Percentiles rank a stretch among this genome's conserved stretches.
Evolutionary conservation across 129 eudicot species (phyloP).

Genomic region (Solidago caesia): DNA sequence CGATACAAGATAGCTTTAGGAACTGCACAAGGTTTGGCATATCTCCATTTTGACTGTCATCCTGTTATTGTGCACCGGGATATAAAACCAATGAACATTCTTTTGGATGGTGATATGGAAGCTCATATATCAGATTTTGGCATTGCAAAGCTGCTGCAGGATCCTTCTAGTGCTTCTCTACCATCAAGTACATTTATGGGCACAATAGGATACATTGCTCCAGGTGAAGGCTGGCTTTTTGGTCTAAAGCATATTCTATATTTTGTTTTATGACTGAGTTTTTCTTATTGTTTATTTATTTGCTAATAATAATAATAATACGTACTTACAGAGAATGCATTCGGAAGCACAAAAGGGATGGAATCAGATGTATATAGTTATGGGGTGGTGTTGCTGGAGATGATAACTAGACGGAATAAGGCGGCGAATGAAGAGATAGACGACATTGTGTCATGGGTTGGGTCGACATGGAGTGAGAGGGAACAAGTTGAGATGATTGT

Average conservation of each 20-base stretch:
- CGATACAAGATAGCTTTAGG: slow-evolving; percentile 82
- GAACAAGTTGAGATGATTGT: slow-evolving; percentile 50
- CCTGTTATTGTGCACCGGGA: slow-evolving; percentile 87
- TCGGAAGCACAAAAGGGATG: slow-evolving; percentile 50
- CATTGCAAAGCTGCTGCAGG: slow-evolving; percentile 71
- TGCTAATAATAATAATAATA: background rate
- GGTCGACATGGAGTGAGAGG: slow-evolving; percentile 42
- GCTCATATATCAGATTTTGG: slow-evolving; percentile 92
- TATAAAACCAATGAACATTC: slow-evolving; percentile 80
- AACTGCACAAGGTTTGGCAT: slow-evolving; percentile 73
- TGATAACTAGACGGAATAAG: slow-evolving; percentile 55
- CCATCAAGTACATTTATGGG: slow-evolving; percentile 53
- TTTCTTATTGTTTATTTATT: background rate
- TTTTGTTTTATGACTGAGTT: background rate
- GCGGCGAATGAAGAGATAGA: slow-evolving; percentile 40
- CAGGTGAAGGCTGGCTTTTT: slow-evolving; percentile 46
- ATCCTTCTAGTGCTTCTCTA: slow-evolving; percentile 46
- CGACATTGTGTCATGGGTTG: slow-evolving; percentile 66
- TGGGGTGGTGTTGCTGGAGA: slow-evolving; percentile 80
- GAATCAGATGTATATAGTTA: slow-evolving; percentile 91
- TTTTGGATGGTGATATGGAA: slow-evolving; percentile 76
- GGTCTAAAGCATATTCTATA: background rate
- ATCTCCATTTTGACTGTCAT: slow-evolving; percentile 82
- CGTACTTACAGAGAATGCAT: slow-evolving; percentile 62
- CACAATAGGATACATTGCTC: slow-evolving; percentile 83